These are phyloP conservation scores for Nothophaeocryptopus gaeumannii DNA, from an alignment of 2,329 filamentous ascomycete genomes.

Conservation along the genomic window DNA sequence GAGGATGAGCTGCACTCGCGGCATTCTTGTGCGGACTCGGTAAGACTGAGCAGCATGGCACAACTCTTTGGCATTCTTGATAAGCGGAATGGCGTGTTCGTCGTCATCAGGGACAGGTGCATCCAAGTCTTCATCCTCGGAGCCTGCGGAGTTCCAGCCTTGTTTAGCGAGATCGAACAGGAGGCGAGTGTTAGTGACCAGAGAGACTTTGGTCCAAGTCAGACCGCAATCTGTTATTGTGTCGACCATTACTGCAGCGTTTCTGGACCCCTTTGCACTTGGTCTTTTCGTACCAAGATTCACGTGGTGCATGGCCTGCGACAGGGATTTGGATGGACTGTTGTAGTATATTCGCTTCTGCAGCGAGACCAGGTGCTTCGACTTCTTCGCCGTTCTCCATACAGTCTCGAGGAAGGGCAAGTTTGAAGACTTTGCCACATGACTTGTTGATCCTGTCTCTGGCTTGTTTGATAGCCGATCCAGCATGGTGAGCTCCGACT, in stretches of 20 bases:
- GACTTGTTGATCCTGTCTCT: slow-evolving; percentile 35
- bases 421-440: slow-evolving; percentile 64
- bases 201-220: slow-evolving; percentile 68
- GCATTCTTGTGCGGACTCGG: slow-evolving; percentile 59
- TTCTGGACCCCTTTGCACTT: slow-evolving; percentile 20
- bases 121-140: slow-evolving; percentile 47
- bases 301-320: slow-evolving; percentile 26
- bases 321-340: slow-evolving; percentile 22
- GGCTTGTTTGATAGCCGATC: slow-evolving; percentile 29
- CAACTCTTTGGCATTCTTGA: slow-evolving; percentile 60
- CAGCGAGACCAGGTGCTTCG: slow-evolving; percentile 56
- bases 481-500: slow-evolving; percentile 35
- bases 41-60: slow-evolving; percentile 56
- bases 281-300: slow-evolving; percentile 27
- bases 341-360: slow-evolving; percentile 54
- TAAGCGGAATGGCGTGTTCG: slow-evolving; percentile 54
- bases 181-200: slow-evolving; percentile 61
- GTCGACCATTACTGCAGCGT: slow-evolving; percentile 52
- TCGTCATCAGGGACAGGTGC: slow-evolving; percentile 46
- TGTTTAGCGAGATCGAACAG: slow-evolving; percentile 68
- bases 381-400: slow-evolving; percentile 61
- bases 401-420: slow-evolving; percentile 62
- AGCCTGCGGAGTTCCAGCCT: slow-evolving; percentile 57
- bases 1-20: slow-evolving; percentile 59
- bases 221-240: slow-evolving; percentile 61